phyloP scores from a whole-genome alignment of 2,329 filamentous ascomycete species.

The Penicillium sp. region DNA sequence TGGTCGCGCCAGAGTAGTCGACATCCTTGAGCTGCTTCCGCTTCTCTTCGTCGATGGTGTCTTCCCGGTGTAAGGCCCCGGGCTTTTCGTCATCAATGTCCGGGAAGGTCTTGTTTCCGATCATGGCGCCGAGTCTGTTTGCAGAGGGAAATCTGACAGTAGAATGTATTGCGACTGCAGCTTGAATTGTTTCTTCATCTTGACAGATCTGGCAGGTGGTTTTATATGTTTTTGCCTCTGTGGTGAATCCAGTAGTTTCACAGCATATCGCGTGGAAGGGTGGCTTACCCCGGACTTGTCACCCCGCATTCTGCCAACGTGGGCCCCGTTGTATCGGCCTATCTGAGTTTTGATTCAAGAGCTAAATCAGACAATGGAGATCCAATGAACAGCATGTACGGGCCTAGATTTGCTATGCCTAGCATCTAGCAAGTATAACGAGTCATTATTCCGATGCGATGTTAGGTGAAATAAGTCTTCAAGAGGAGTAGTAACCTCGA shows the following conservation, averaged over 20 bases:
- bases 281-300: slow-evolving; percentile 3
- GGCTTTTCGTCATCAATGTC: slow-evolving; percentile 11
- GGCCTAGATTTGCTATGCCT: slow-evolving; percentile 1
- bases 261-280: slow-evolving; percentile 5
- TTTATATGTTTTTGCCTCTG: slow-evolving; percentile 8
- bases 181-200: slow-evolving; percentile 3
- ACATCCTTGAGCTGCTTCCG: slow-evolving; percentile 14
- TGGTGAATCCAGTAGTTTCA: slow-evolving; percentile 3
- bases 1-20: slow-evolving; percentile 43
- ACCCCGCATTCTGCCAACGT: slow-evolving; percentile 6
- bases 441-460: background rate
- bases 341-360: slow-evolving; percentile 4
- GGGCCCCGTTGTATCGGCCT: background rate
- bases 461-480: slow-evolving; percentile 6
- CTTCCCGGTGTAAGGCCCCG: slow-evolving; percentile 13
- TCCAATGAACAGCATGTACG: slow-evolving; percentile 5
- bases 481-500: slow-evolving; percentile 4
- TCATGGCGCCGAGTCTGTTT: slow-evolving; percentile 4
- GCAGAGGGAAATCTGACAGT: slow-evolving; percentile 1
- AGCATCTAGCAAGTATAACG: slow-evolving; percentile 1
- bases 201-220: slow-evolving; percentile 1
- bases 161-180: slow-evolving; percentile 3
- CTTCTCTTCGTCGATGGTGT: slow-evolving; percentile 14
- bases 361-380: slow-evolving; percentile 4
- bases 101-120: slow-evolving; percentile 5